Evolutionary conservation across 1,139 yeast species (phyloP).

Genomic region (Scheffersomyces illinoinensis): DNA sequence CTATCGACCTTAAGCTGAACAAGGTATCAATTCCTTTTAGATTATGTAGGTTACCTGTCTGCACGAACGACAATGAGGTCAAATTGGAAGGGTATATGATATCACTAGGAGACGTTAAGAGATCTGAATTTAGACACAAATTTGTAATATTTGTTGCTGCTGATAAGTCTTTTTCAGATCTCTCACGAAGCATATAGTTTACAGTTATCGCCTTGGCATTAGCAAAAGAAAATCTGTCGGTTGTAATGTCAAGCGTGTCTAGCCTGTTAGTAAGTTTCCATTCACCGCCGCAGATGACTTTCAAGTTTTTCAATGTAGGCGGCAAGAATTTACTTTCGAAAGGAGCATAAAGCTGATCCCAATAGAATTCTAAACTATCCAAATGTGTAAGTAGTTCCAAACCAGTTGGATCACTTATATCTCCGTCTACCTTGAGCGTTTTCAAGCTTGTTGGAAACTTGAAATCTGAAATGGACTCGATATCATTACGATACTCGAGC

Average conservation of each 20-base stretch:
- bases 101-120: neutral
- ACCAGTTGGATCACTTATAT: neutral
- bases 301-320: neutral
- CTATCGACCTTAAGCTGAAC: neutral
- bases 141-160: neutral
- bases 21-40: neutral
- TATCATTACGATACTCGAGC: neutral
- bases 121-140: neutral
- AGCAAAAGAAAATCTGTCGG: neutral
- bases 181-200: neutral
- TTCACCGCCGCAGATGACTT: neutral
- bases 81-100: neutral
- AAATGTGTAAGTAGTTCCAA: neutral
- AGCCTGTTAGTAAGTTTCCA: neutral
- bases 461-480: neutral
- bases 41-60: neutral
- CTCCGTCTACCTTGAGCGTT: neutral
- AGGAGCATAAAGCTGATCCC: neutral
- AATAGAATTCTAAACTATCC: neutral
- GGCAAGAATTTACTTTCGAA: neutral
- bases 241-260: neutral
- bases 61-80: neutral
- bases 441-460: neutral
- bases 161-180: neutral
- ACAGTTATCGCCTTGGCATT: neutral